Percentiles rank a stretch among this genome's conserved stretches.
Evolutionary conservation across 441 rosid genomes (phyloP).

Genomic region (Pelargonium myrrhifolium): DNA sequence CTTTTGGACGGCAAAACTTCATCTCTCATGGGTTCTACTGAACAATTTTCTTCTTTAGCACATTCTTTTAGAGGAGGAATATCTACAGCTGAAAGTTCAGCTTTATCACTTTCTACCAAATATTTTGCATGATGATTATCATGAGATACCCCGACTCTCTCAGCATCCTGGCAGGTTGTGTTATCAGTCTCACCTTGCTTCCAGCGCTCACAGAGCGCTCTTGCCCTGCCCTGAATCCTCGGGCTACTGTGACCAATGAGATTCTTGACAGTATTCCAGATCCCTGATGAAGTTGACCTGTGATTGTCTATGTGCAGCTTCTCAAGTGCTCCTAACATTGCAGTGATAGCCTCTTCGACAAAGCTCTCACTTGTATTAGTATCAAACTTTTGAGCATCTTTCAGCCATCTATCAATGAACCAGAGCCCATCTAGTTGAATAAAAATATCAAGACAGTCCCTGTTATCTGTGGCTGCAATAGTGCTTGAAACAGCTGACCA

Average conservation of each 20-base stretch:
- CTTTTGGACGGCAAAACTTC: conserved; percentile 28
- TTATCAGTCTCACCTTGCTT: conserved; percentile 33
- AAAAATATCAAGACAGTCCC: conserved; percentile 88
- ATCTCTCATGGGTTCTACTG: conserved; percentile 29
- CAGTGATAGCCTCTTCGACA: conserved; percentile 67
- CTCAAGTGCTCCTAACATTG: conserved; percentile 61
- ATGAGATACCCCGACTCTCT: conserved; percentile 25
- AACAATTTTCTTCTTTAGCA: conserved; percentile 30
- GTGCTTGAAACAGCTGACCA: conserved; percentile 90
- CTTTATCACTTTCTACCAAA: conserved; percentile 23
- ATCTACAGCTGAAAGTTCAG: conserved; percentile 30
- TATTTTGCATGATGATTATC: conserved; percentile 23
- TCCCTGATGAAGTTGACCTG: conserved; percentile 65
- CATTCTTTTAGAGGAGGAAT: conserved; percentile 32
- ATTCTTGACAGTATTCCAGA: conserved; percentile 55
- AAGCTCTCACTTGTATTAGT: conserved; percentile 40
- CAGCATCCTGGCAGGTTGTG: conserved; percentile 29
- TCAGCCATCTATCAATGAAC: conserved; percentile 72
- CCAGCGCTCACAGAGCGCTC: conserved; percentile 57
- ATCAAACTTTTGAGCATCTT: conserved; percentile 46
- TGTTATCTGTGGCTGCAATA: conserved; percentile 73
- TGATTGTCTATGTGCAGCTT: conserved; percentile 63
- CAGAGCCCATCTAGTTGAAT: conserved; percentile 69
- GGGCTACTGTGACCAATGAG: conserved; percentile 62
- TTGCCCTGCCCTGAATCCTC: conserved; percentile 65